phyloP scores from a whole-genome alignment of 257 asterid genomes.

The Solanum phureja region DNA sequence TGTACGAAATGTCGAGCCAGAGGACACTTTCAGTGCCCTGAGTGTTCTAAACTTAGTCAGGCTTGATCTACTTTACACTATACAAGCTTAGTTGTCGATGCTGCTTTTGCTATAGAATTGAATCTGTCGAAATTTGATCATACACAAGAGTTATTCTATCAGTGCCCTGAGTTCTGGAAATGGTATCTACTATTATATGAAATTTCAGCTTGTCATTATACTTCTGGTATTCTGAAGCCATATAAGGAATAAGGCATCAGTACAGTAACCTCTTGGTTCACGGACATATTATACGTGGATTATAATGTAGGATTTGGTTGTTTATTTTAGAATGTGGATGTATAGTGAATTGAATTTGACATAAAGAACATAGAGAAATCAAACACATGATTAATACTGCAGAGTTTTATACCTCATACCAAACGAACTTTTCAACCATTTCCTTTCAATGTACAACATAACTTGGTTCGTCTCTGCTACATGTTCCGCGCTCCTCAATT shows the following conservation, averaged over 20 bases:
- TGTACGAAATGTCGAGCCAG: slow-evolving; percentile 47
- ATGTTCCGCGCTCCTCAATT: neutral
- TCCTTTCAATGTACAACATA: too few relatives aligned
- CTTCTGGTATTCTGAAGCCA: neutral
- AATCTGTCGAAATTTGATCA: neutral
- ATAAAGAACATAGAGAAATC: too few relatives aligned
- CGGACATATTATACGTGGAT: neutral
- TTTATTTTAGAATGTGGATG: neutral
- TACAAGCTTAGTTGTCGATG: neutral
- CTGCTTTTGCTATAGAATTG: too few relatives aligned
- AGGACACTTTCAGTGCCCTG: slow-evolving; percentile 64
- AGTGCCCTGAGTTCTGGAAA: neutral
- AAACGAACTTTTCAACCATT: neutral
- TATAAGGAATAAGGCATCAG: neutral
- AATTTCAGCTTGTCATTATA: neutral
- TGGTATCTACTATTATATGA: too few relatives aligned
- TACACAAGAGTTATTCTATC: neutral
- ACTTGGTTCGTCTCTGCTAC: too few relatives aligned
- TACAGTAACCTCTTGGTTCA: neutral
- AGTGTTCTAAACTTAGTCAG: slow-evolving; percentile 29
- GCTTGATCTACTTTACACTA: neutral
- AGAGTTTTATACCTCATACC: neutral
- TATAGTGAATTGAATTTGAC: neutral
- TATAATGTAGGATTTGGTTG: neutral
- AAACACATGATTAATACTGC: too few relatives aligned